phyloP scores from a whole-genome alignment of 768 basidiomycete species.

The Mycena crocata region DNA sequence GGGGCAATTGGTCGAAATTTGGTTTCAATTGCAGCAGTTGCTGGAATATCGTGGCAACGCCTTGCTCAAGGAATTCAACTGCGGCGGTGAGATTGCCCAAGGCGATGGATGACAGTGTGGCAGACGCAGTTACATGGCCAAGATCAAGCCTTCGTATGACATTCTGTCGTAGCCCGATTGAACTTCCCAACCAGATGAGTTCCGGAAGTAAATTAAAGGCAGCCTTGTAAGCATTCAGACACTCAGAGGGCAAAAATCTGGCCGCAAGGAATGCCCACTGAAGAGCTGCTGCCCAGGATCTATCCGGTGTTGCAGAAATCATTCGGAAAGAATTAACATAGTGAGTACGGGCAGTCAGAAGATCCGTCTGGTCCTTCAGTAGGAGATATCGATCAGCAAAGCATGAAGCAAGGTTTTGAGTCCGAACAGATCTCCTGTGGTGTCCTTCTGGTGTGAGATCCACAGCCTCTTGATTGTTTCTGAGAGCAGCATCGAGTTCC shows the following conservation, averaged over 20 bases:
- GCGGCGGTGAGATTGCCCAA: background rate
- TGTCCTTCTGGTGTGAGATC: too few species aligned
- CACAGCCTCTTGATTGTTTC: too few species aligned
- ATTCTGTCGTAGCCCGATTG: background rate
- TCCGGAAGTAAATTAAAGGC: background rate
- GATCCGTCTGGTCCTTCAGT: too few species aligned
- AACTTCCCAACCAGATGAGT: too few species aligned
- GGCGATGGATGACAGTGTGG: background rate
- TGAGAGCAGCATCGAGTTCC: too few species aligned
- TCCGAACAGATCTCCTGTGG: too few species aligned
- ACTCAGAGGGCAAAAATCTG: background rate
- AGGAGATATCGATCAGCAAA: too few species aligned
- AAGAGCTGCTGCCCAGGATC: background rate
- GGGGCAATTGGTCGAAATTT: background rate
- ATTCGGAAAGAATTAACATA: background rate
- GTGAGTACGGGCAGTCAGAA: background rate
- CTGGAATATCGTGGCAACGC: background rate
- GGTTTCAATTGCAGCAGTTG: background rate
- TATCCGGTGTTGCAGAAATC: background rate
- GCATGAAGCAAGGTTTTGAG: too few species aligned
- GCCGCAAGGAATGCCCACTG: background rate
- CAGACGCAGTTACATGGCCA: background rate
- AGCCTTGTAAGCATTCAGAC: background rate
- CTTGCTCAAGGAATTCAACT: background rate
- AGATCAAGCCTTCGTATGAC: background rate